Percentiles rank a stretch among this genome's conserved stretches.
phyloP scores from a whole-genome alignment of 2,329 filamentous ascomycete genomes.

The Ophiostoma piceae region DNA sequence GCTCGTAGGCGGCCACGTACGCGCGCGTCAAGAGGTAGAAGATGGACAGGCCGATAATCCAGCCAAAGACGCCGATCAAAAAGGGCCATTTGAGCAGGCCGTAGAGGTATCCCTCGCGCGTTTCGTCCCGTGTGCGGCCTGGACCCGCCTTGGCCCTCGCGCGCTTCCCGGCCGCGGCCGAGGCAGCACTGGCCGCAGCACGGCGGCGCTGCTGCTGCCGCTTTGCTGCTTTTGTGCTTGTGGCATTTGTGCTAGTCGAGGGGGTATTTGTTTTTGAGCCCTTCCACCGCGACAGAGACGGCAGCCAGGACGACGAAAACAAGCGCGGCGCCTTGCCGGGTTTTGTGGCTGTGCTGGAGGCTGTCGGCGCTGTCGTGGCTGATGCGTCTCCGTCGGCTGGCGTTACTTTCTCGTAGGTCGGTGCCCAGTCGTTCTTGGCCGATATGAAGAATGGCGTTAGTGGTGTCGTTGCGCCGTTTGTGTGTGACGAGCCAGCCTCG shows the following conservation, averaged over 20 bases:
- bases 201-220: constrained; percentile 17
- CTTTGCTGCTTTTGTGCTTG: not conserved
- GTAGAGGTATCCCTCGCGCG: constrained; percentile 88
- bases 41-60: constrained; percentile 68
- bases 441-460: constrained; percentile 60
- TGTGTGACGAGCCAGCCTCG: constrained; percentile 24
- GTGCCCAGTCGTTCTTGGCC: constrained; percentile 93
- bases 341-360: not conserved
- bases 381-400: constrained; percentile 22
- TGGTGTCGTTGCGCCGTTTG: not conserved
- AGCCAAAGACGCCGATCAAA: constrained; percentile 70
- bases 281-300: constrained; percentile 14
- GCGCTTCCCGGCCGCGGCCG: constrained; percentile 33
- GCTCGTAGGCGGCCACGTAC: constrained; percentile 91
- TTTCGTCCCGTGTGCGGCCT: constrained; percentile 76
- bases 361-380: not conserved
- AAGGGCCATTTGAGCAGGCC: constrained; percentile 87
- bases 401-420: constrained; percentile 66
- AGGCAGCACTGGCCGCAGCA: constrained; percentile 27
- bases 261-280: constrained; percentile 33
- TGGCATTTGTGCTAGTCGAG: constrained; percentile 29
- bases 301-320: constrained; percentile 17
- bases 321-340: constrained; percentile 1
- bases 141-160: constrained; percentile 28
- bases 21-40: constrained; percentile 75